These are phyloP conservation scores for Porogramme epimiltina DNA, from an alignment of 1,284 basidiomycete species.

Conservation along the genomic window DNA sequence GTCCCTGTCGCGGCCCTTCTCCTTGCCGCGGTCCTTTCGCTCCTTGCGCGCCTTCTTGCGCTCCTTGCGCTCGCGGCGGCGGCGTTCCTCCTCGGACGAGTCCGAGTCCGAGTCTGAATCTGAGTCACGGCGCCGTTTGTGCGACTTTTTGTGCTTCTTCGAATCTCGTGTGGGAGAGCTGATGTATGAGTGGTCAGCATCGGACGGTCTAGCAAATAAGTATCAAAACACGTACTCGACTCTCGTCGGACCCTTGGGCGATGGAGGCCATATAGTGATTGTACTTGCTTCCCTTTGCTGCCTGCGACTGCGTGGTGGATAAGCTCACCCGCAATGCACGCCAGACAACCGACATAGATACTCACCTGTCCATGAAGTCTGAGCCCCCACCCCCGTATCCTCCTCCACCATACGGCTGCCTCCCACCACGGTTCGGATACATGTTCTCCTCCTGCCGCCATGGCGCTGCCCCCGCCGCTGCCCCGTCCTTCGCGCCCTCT, in stretches of 20 bases:
- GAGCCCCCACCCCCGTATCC: constrained; percentile 34
- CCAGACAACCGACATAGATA: background rate
- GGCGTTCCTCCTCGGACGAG: constrained; percentile 61
- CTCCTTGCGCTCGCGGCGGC: constrained; percentile 61
- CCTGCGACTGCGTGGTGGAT: constrained; percentile 60
- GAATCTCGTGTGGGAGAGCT: constrained; percentile 55
- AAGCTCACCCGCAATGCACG: background rate
- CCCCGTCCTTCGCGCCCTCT: constrained; percentile 40
- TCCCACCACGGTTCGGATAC: constrained; percentile 41
- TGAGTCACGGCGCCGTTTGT: constrained; percentile 55
- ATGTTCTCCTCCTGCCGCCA: constrained; percentile 52
- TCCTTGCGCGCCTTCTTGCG: constrained; percentile 57
- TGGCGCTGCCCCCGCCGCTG: constrained; percentile 34
- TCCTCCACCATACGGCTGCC: constrained; percentile 22
- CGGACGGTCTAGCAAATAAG: background rate
- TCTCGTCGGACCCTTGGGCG: constrained; percentile 70
- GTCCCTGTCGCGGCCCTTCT: constrained; percentile 37
- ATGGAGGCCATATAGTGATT: constrained; percentile 82
- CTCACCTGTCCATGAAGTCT: constrained; percentile 60
- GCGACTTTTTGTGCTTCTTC: constrained; percentile 56
- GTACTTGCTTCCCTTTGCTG: constrained; percentile 66
- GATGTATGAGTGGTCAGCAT: background rate
- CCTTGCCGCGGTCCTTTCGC: constrained; percentile 42
- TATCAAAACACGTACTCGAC: constrained; percentile 49
- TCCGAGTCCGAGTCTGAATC: constrained; percentile 48